Percentiles rank a stretch among this genome's conserved stretches.
phyloP scores from a whole-genome alignment of 1,139 yeast species.

The Blastobotrys elegans region DNA sequence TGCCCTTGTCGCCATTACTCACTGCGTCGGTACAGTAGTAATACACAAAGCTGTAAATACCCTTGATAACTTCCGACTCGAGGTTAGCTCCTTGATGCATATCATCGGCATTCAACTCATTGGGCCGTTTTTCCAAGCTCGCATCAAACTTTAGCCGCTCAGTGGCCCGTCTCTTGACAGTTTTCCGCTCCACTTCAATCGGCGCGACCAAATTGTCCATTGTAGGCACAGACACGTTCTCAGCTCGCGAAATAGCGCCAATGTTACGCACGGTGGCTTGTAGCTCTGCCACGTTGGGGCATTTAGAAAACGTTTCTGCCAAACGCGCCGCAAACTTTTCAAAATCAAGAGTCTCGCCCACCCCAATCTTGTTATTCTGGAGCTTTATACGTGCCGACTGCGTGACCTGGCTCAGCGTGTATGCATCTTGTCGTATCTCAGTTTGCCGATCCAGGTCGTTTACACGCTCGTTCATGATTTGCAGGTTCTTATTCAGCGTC shows the following conservation, averaged over 20 bases:
- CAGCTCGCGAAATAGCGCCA: neutral
- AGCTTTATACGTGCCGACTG: constrained; percentile 12
- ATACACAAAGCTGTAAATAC: constrained; percentile 28
- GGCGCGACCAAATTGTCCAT: constrained; percentile 8
- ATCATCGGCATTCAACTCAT: constrained; percentile 48
- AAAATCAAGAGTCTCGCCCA: constrained; percentile 15
- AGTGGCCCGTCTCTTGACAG: neutral
- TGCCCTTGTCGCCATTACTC: constrained; percentile 33
- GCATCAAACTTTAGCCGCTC: constrained; percentile 4
- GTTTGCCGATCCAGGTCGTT: constrained; percentile 16
- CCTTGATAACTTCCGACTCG: constrained; percentile 16
- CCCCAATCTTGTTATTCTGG: constrained; percentile 13
- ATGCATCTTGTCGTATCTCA: constrained; percentile 18
- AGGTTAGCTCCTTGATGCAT: constrained; percentile 34
- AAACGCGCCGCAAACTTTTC: constrained; percentile 13
- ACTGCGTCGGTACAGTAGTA: constrained; percentile 52
- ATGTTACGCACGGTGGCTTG: neutral
- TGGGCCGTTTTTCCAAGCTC: constrained; percentile 46
- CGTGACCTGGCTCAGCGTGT: constrained; percentile 10
- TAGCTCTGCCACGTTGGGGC: neutral
- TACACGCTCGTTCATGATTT: constrained; percentile 13
- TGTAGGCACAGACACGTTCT: neutral
- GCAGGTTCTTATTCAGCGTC: neutral
- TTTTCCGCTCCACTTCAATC: constrained; percentile 3
- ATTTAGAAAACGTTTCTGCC: constrained; percentile 6